phyloP scores from a whole-genome alignment of 768 basidiomycete species.

The Lactarius deliciosus region DNA sequence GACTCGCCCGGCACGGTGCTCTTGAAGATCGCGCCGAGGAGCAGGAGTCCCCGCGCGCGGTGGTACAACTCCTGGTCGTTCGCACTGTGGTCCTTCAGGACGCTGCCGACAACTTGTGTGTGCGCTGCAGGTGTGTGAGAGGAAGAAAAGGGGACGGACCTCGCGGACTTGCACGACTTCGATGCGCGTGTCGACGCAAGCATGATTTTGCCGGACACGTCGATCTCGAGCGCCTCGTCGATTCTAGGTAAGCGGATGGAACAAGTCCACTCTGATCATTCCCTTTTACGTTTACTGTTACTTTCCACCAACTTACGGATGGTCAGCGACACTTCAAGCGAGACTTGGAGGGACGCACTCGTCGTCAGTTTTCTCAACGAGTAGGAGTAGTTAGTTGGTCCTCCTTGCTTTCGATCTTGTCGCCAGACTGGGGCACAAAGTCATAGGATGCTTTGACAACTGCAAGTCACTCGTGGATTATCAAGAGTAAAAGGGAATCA shows the following conservation, averaged over 20 bases:
- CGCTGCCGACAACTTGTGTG: conserved; percentile 71
- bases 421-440: conserved; percentile 85
- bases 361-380: conserved; percentile 85
- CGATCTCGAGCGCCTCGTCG: conserved; percentile 84
- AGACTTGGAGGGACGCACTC: conserved; percentile 58
- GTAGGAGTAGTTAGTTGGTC: conserved; percentile 77
- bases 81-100: conserved; percentile 75
- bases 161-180: conserved; percentile 92
- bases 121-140: not conserved
- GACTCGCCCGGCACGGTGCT: conserved; percentile 80
- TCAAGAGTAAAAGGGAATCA: not conserved
- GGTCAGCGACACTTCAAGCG: conserved; percentile 14
- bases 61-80: conserved; percentile 70
- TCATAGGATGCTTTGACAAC: conserved; percentile 94
- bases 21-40: conserved; percentile 91
- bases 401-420: conserved; percentile 88
- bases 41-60: conserved; percentile 83
- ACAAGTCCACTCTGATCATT: conserved; percentile 76
- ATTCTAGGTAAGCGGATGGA: conserved; percentile 85
- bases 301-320: conserved; percentile 86
- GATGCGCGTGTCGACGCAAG: conserved; percentile 94
- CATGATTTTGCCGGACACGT: conserved; percentile 93
- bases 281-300: conserved; percentile 65
- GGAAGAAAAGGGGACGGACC: conserved; percentile 36
- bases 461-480: conserved; percentile 57